These are phyloP conservation scores for Fusarium longipes DNA, from an alignment of 2,329 filamentous ascomycete genomes.

Conservation along the genomic window DNA sequence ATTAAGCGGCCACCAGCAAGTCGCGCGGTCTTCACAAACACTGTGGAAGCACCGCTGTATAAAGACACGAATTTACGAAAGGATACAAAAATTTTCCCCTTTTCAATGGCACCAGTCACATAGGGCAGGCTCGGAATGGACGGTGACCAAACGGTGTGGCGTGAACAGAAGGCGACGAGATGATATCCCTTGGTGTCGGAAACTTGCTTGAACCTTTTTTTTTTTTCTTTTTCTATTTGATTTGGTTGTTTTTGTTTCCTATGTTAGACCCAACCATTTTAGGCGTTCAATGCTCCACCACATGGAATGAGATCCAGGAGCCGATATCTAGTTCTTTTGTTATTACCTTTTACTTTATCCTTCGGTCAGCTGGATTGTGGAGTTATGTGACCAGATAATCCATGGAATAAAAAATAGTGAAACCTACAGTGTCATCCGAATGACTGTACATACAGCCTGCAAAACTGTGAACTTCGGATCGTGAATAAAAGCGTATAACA, in stretches of 20 bases:
- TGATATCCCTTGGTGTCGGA: constrained; percentile 46
- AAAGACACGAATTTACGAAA: constrained; percentile 54
- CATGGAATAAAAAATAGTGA: constrained; percentile 11
- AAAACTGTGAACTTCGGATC: not conserved
- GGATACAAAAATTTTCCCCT: constrained; percentile 40
- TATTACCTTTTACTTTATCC: constrained; percentile 12
- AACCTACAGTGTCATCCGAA: not conserved
- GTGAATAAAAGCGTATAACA: not conserved
- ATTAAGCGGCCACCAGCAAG: constrained; percentile 54
- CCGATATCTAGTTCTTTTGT: constrained; percentile 33
- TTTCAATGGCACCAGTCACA: constrained; percentile 46
- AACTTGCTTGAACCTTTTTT: constrained; percentile 40
- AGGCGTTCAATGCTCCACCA: constrained; percentile 44
- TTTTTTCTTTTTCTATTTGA: constrained; percentile 22
- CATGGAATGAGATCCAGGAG: constrained; percentile 41
- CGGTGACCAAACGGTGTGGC: constrained; percentile 43
- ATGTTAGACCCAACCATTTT: constrained; percentile 40
- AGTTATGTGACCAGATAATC: constrained; percentile 8
- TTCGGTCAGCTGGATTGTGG: constrained; percentile 22
- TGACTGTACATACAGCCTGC: not conserved
- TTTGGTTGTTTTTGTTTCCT: constrained; percentile 36
- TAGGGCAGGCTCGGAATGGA: constrained; percentile 46
- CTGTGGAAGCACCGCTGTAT: constrained; percentile 42
- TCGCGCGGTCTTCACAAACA: constrained; percentile 17
- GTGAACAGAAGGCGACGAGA: constrained; percentile 45